Evolutionary conservation across 1,284 basidiomycete genomes (phyloP), one percentile per base, ranked within the genome.

Genomic region (Jaminaea rosea): DNA sequence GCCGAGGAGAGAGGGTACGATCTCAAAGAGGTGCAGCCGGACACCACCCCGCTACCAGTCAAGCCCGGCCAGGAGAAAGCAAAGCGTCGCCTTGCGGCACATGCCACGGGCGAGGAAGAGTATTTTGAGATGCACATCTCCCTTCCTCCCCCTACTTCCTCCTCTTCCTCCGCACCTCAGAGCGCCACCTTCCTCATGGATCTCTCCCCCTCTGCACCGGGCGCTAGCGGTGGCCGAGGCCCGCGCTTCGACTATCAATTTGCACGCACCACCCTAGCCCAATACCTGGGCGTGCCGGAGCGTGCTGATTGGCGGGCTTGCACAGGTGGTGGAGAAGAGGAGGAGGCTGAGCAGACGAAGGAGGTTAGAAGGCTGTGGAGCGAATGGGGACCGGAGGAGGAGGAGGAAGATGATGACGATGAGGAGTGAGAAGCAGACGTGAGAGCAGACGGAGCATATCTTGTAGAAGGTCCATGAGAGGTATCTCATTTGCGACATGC

Each of bases 281-380:
- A 46, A 9, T 34, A 51, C 10, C 55, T 72, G 1, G 53, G 52
- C 4, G 41, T 65, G 21, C 57, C 64, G 0, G 52, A 69, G 26
- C 47, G 69, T 23, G 61, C 55, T 0, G 68, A 72, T 44, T 72
- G 69, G 69, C 60, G 61, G 26, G 46, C 47, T 1, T 67, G 63
- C 44, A 56, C 50, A 23, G 46, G 48, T 23, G 29, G 29, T 3
- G 21, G 47, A 2, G 41, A 42, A 10, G 54, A 34, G 11, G 50
- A 50, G 13, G 63, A 64, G 42, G 45, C 37, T 5, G 60, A 49
- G 4, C 58, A 63, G 46, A 47, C 50, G 41, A 46, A 50, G 31
- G 58, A 39, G 32, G 60, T 64, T 29, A 60, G 58, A 23, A 48
- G 31, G 8, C 52, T 39, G 13, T 60, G 62, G 34, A 45, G 44